phyloP scores from a whole-genome alignment of 768 basidiomycete species.

The Gelatoporia subvermispora region DNA sequence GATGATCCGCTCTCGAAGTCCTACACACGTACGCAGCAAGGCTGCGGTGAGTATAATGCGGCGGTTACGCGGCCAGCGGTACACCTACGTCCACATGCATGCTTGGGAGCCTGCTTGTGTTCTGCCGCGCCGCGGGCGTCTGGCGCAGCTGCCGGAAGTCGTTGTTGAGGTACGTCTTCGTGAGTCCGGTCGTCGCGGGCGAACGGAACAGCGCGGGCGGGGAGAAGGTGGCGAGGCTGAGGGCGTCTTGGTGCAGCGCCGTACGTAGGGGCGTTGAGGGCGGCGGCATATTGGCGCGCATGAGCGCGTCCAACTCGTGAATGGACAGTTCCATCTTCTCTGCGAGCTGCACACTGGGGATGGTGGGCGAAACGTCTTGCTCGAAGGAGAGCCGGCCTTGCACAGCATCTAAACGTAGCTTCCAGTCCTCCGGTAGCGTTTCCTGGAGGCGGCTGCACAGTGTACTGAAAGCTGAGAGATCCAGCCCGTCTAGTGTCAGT shows the following conservation, averaged over 20 bases:
- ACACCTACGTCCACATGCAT: constrained; percentile 71
- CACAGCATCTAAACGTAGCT: constrained; percentile 27
- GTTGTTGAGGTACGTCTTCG: constrained; percentile 77
- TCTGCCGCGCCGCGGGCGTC: constrained; percentile 63
- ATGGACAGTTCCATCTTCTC: constrained; percentile 34
- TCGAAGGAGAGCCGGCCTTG: constrained; percentile 24
- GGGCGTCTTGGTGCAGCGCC: constrained; percentile 47
- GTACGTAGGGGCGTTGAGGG: constrained; percentile 54
- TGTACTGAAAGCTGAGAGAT: constrained; percentile 38
- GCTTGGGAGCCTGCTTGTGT: constrained; percentile 83
- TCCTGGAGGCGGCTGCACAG: constrained; percentile 39
- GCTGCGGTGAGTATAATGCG: constrained; percentile 3
- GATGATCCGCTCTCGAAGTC: constrained; percentile 30
- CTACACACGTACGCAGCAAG: constrained; percentile 17
- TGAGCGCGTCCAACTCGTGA: constrained; percentile 40
- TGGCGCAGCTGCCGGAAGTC: constrained; percentile 78
- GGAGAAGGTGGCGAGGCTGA: constrained; percentile 62
- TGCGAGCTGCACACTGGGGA: constrained; percentile 30
- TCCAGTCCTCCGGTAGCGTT: constrained; percentile 23
- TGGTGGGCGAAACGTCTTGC: constrained; percentile 6
- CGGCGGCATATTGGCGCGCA: constrained; percentile 33
- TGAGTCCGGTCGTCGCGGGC: constrained; percentile 70
- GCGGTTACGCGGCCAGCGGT: constrained; percentile 23
- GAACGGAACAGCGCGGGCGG: constrained; percentile 69
- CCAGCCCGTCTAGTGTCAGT: constrained; percentile 44